Evolutionary conservation across 345 rosid species (phyloP), one percentile per base, ranked within the genome.

Genomic region (Hibiscus trionum): DNA sequence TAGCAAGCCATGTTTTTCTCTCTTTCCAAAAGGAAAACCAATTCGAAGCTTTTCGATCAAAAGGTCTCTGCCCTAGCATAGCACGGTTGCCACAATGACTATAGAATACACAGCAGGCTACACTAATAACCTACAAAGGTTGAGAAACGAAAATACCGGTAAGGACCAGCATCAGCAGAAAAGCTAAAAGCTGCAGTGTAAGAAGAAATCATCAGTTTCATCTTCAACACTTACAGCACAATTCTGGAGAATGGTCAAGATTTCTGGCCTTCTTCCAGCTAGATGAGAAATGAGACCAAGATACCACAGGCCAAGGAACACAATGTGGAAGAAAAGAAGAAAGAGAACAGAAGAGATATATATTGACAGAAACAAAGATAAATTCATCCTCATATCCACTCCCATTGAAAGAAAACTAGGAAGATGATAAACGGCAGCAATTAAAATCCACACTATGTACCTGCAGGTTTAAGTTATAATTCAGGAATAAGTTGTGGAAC

Each of bases 341-440:
- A 95, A 95, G 71, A 90, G 77, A 77, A 95, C 81, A 33, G 99
- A 95, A 73, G 97, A 85, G 52, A 92, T 73, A 77, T 80, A 90
- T 49, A 95, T 92, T 12, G 97, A 88, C 84, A 95, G 74, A 81
- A 91, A 95, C 83, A 95, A 79, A 61, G 99, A 95, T 80, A 95
- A 82, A 85, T 95, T 95, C 99, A 95, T 95, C 89, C 99, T 91
- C 90, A 95, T 66, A 82, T 95, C 99, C 75, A 95, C 84, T 79
- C 99, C 99, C 99, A 95, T 95, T 61, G 97, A 91, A 83, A 87
- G 97, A 82, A 94, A 92, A 85, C 97, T 95, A 63, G 99, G 99
- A 77, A 95, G 97, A 81, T 95, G 99, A 80, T 95, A 95, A 80
- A 95, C 52, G 77, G 99, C 92, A 35, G 99, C 97, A 78, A 95